Percentiles rank a stretch among this genome's conserved stretches.
Evolutionary conservation across 1,284 basidiomycete genomes (phyloP).

Genomic region (Puccinia triticina): DNA sequence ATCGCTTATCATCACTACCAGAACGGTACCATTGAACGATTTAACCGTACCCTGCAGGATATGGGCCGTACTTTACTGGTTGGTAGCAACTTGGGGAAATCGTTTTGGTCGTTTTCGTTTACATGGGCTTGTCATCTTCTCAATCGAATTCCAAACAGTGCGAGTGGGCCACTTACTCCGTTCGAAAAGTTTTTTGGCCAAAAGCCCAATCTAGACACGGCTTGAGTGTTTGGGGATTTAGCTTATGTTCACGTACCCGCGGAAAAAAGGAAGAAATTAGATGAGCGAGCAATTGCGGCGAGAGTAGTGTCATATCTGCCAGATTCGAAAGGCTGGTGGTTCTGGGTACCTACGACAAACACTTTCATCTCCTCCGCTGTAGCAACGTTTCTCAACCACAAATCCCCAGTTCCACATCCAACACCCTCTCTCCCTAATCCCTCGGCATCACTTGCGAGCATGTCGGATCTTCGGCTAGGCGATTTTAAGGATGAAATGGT

Average conservation of each 20-base stretch:
- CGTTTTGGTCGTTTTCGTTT: not conserved
- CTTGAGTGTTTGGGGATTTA: not conserved
- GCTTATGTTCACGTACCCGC: not conserved
- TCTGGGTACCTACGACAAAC: not conserved
- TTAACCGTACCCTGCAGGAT: conserved; percentile 14
- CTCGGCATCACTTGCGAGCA: no score
- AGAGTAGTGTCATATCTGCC: not conserved
- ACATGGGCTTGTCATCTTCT: not conserved
- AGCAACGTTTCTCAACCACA: no score
- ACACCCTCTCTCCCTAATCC: not conserved
- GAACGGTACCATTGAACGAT: not conserved
- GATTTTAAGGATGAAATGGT: not conserved
- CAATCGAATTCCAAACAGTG: not conserved
- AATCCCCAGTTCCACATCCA: no score
- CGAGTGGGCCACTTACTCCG: not conserved
- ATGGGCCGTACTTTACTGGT: not conserved
- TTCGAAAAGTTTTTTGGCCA: not conserved
- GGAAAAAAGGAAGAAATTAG: not conserved
- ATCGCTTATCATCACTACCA: conserved; percentile 11
- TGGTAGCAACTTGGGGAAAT: not conserved
- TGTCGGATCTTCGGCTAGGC: not conserved
- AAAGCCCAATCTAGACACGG: not conserved
- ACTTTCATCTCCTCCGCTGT: not conserved
- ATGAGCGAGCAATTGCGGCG: not conserved
- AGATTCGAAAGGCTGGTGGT: not conserved